These are phyloP conservation scores for Metarhizium brunneum DNA, from an alignment of 2,329 filamentous ascomycete species.

Conservation along the genomic window DNA sequence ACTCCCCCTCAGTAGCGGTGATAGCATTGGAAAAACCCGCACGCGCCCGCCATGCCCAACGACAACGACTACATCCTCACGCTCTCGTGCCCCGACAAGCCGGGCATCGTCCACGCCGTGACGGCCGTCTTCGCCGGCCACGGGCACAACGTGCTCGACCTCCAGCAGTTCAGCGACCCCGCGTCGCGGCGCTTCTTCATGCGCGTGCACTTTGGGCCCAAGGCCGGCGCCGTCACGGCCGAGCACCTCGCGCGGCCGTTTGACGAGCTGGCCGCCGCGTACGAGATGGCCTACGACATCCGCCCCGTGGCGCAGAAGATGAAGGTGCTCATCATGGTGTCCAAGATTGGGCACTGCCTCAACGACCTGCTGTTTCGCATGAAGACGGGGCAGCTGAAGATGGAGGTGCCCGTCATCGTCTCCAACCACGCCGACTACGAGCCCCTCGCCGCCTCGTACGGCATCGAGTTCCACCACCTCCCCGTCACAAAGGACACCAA, in stretches of 20 bases:
- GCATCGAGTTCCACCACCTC: constrained; percentile 71
- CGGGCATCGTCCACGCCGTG: constrained; percentile 77
- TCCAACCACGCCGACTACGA: constrained; percentile 74
- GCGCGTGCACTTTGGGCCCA: constrained; percentile 72
- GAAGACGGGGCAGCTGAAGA: constrained; percentile 62
- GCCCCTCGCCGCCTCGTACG: constrained; percentile 60
- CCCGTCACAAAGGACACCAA: constrained; percentile 75
- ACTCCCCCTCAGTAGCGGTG: no score
- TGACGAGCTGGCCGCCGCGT: constrained; percentile 48
- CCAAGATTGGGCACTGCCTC: constrained; percentile 78
- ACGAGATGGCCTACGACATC: constrained; percentile 64
- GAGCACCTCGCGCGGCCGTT: constrained; percentile 48
- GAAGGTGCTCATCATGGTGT: constrained; percentile 78
- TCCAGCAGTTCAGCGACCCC: constrained; percentile 76
- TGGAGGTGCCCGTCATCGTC: constrained; percentile 65
- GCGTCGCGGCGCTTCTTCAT: constrained; percentile 74
- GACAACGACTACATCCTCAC: constrained; percentile 62
- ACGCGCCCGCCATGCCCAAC: constrained; percentile 19
- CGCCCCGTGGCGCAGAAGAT: constrained; percentile 60
- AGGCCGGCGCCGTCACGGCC: constrained; percentile 31
- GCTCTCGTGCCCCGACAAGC: constrained; percentile 74
- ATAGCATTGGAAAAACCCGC: no score
- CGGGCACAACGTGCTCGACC: constrained; percentile 72
- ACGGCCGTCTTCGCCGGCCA: constrained; percentile 67
- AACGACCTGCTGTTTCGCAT: constrained; percentile 77